Conservation (phyloP, 495 filamentous ascomycete genomes). For the Lichenothelia convexa region DNA sequence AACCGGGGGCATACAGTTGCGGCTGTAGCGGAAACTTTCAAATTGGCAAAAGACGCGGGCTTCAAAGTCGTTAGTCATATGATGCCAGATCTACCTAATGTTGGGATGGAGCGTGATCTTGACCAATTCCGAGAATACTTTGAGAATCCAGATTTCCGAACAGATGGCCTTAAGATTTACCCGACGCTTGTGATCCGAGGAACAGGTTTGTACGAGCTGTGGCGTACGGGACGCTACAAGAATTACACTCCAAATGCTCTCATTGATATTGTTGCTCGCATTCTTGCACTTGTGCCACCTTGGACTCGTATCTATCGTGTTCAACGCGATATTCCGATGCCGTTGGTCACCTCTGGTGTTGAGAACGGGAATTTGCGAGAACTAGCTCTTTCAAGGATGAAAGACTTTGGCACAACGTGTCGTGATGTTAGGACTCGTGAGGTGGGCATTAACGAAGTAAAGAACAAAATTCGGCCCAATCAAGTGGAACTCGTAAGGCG, state of each 20-base stretch:
- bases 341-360: constrained; percentile 85
- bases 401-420: constrained; percentile 93
- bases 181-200: constrained; percentile 94
- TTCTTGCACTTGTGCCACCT: constrained; percentile 81
- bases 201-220: constrained; percentile 91
- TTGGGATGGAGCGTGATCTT: constrained; percentile 93
- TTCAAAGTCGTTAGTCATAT: constrained; percentile 99
- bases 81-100: constrained; percentile 98
- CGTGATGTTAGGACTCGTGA: constrained; percentile 95
- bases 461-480: constrained; percentile 89
- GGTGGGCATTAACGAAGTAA: constrained; percentile 96
- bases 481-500: constrained; percentile 94
- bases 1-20: constrained; percentile 95
- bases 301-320: constrained; percentile 99
- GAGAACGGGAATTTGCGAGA: constrained; percentile 96
- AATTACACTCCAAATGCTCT: constrained; percentile 96
- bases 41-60: constrained; percentile 84
- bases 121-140: constrained; percentile 97
- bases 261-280: constrained; percentile 86
- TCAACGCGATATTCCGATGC: constrained; percentile 97
- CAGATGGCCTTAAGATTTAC: constrained; percentile 97
- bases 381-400: constrained; percentile 84
- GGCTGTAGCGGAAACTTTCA: constrained; percentile 87
- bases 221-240: constrained; percentile 91
- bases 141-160: constrained; percentile 86